These are phyloP conservation scores for Aspergillus fumigatus DNA, from an alignment of 2,329 filamentous ascomycete species.

Conservation along the genomic window DNA sequence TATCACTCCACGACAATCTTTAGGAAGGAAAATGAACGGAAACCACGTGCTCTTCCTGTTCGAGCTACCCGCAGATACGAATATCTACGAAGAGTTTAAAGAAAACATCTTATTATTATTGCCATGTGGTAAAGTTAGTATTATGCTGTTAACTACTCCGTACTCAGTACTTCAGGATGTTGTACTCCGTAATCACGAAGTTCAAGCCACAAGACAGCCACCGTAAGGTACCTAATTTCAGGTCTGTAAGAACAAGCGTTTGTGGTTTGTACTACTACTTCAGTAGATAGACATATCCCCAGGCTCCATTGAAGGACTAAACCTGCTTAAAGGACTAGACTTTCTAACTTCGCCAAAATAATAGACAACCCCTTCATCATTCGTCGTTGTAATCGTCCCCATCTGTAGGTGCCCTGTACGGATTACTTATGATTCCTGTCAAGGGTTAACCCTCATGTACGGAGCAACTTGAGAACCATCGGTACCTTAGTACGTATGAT, in stretches of 20 bases:
- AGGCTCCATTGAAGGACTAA: neutral
- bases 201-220: neutral
- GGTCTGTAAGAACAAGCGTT: neutral
- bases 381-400: too few species aligned
- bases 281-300: neutral
- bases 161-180: neutral
- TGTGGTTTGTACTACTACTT: neutral
- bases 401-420: too few species aligned
- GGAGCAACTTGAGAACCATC: too few species aligned
- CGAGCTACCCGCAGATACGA: neutral
- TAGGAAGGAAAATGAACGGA: neutral
- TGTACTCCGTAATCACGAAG: neutral
- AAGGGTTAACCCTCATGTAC: too few species aligned
- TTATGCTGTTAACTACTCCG: neutral
- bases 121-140: neutral
- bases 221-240: neutral
- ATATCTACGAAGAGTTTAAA: neutral
- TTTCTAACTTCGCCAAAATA: neutral
- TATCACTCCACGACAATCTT: neutral
- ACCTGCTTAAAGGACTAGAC: neutral
- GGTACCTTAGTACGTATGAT: too few species aligned
- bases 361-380: too few species aligned
- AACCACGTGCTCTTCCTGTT: neutral
- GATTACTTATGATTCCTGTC: too few species aligned
- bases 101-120: neutral